Evolutionary conservation across 148 eudicot species (phyloP).

Genomic region (Chenopodium album): DNA sequence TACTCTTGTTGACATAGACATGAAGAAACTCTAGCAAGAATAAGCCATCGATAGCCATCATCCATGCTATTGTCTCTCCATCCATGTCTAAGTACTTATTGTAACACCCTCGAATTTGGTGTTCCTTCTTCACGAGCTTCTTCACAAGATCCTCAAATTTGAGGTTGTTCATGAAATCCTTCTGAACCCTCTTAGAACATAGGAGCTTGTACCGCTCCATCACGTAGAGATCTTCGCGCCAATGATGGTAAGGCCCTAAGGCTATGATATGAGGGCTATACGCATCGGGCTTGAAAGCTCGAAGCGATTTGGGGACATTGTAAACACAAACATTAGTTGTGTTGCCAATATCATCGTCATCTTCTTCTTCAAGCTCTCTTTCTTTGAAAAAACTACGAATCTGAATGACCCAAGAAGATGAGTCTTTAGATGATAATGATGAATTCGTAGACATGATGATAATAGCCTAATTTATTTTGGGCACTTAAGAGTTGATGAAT

Average conservation of each 20-base stretch:
- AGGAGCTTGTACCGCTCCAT: conserved; percentile 43
- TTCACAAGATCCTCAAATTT: conserved; percentile 30
- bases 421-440: conserved; percentile 5
- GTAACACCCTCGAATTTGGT: conserved; percentile 43
- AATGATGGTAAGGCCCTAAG: conserved; percentile 54
- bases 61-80: conserved; percentile 49
- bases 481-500: no score
- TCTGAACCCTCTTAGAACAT: conserved; percentile 35
- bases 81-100: conserved; percentile 41
- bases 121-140: conserved; percentile 23
- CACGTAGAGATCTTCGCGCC: conserved; percentile 36
- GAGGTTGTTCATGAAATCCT: neutral
- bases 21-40: conserved; percentile 55
- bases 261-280: conserved; percentile 41
- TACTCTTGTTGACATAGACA: neutral
- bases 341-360: conserved; percentile 20
- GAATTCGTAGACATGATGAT: neutral
- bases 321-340: conserved; percentile 28
- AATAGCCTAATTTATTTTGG: neutral
- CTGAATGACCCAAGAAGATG: conserved; percentile 14
- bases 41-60: conserved; percentile 56
- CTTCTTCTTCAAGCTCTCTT: conserved; percentile 29
- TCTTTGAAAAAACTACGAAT: conserved; percentile 12
- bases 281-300: conserved; percentile 27
- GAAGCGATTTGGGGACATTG: conserved; percentile 32